These are phyloP conservation scores for Alternaria rosae DNA, from an alignment of 2,329 filamentous ascomycete genomes.

Conservation along the genomic window DNA sequence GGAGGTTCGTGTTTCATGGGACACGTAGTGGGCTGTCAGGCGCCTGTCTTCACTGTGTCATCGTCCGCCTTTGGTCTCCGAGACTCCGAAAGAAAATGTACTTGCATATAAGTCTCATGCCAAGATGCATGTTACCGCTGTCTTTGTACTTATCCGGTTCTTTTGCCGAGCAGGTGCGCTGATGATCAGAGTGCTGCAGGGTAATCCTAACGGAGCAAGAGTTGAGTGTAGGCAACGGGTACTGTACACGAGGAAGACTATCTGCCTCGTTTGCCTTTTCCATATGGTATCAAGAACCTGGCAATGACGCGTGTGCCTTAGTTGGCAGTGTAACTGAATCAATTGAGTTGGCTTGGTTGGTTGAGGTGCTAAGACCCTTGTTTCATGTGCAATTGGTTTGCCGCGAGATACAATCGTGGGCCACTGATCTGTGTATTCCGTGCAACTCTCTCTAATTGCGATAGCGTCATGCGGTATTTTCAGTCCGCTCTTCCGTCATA, in stretches of 20 bases:
- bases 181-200: neutral
- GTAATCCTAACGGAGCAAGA: neutral
- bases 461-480: neutral
- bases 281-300: neutral
- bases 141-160: neutral
- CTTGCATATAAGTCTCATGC: neutral
- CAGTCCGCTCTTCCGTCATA: neutral
- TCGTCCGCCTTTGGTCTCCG: neutral
- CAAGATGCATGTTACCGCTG: neutral
- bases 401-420: neutral
- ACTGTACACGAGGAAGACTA: neutral
- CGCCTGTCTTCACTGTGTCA: neutral
- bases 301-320: neutral
- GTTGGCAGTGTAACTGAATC: neutral
- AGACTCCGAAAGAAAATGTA: neutral
- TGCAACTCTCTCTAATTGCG: neutral
- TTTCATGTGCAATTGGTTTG: neutral
- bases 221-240: neutral
- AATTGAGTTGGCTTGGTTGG: neutral
- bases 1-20: neutral
- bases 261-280: neutral
- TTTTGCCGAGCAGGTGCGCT: neutral
- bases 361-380: neutral
- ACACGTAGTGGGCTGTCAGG: neutral
- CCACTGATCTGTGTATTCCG: neutral